A percentile compares a stretch with the other conserved stretches of the same genome.
These are phyloP conservation scores for Fusarium nygamai DNA, from an alignment of 2,329 filamentous ascomycete genomes.

Conservation along the genomic window DNA sequence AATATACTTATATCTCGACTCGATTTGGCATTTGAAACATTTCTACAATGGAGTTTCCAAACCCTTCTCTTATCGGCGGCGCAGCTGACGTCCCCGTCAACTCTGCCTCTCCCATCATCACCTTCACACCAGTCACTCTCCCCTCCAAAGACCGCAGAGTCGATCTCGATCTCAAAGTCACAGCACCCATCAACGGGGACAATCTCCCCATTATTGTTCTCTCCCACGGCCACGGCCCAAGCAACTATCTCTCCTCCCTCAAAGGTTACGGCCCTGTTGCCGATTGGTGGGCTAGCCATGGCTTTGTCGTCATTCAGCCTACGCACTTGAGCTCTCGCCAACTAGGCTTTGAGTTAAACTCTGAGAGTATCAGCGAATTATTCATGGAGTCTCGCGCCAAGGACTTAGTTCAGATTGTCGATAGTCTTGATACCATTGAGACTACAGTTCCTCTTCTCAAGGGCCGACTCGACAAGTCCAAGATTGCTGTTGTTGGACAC, in stretches of 20 bases:
- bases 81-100: slow-evolving; percentile 37
- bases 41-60: slow-evolving; percentile 35
- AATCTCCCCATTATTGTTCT: slow-evolving; percentile 40
- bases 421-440: slow-evolving; percentile 39
- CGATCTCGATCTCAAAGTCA: slow-evolving; percentile 40
- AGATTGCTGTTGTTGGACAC: slow-evolving; percentile 39
- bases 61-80: slow-evolving; percentile 34
- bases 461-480: slow-evolving; percentile 36
- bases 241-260: slow-evolving; percentile 40
- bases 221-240: slow-evolving; percentile 42
- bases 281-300: slow-evolving; percentile 43
- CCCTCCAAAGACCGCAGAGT: slow-evolving; percentile 24
- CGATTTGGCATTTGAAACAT: not conserved
- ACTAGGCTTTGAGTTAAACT: not conserved
- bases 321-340: slow-evolving; percentile 40
- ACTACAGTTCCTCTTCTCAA: slow-evolving; percentile 34
- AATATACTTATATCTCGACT: rapidly evolving
- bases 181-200: slow-evolving; percentile 19
- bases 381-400: slow-evolving; percentile 35
- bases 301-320: slow-evolving; percentile 44
- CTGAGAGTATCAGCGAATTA: slow-evolving; percentile 23
- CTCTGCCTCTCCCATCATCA: slow-evolving; percentile 31
- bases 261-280: slow-evolving; percentile 40
- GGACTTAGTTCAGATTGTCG: slow-evolving; percentile 39
- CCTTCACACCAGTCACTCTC: slow-evolving; percentile 38